These are phyloP conservation scores for Aspergillus affinis DNA, from an alignment of 495 filamentous ascomycete genomes.

Conservation along the genomic window DNA sequence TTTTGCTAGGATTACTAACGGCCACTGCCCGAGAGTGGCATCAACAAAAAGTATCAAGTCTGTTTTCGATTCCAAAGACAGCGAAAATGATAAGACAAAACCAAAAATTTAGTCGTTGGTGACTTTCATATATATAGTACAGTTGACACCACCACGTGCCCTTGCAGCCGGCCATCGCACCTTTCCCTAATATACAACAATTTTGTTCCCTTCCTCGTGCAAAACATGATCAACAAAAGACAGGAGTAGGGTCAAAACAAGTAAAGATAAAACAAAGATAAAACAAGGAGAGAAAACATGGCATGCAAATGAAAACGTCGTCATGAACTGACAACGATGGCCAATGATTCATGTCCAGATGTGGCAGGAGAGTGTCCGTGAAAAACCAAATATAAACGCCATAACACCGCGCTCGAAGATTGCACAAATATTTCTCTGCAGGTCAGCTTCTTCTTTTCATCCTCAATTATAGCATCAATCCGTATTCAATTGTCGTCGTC, in stretches of 20 bases:
- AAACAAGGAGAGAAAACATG: neutral
- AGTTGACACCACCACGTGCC: constrained; percentile 13
- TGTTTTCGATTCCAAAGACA: neutral
- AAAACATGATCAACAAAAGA: constrained; percentile 14
- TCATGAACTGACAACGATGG: neutral
- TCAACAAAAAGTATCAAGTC: neutral
- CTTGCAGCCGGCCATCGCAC: constrained; percentile 5
- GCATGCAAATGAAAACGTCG: neutral
- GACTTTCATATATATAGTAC: constrained; percentile 27
- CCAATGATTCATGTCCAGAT: neutral
- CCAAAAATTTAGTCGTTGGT: neutral
- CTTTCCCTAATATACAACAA: constrained; percentile 29
- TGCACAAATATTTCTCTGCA: constrained; percentile 14
- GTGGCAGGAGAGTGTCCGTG: constrained; percentile 30
- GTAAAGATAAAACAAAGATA: constrained; percentile 10
- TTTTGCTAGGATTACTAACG: neutral
- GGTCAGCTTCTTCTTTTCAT: neutral
- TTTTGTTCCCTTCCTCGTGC: constrained; percentile 14
- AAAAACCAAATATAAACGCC: constrained; percentile 26
- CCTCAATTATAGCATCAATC: neutral
- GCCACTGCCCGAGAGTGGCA: neutral
- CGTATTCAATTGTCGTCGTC: constrained; percentile 32
- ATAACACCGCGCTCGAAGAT: constrained; percentile 39
- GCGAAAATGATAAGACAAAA: neutral
- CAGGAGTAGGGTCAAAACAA: constrained; percentile 12